phyloP scores from a whole-genome alignment of 2,329 filamentous ascomycete species.

The Clarireedia homoeocarpa region DNA sequence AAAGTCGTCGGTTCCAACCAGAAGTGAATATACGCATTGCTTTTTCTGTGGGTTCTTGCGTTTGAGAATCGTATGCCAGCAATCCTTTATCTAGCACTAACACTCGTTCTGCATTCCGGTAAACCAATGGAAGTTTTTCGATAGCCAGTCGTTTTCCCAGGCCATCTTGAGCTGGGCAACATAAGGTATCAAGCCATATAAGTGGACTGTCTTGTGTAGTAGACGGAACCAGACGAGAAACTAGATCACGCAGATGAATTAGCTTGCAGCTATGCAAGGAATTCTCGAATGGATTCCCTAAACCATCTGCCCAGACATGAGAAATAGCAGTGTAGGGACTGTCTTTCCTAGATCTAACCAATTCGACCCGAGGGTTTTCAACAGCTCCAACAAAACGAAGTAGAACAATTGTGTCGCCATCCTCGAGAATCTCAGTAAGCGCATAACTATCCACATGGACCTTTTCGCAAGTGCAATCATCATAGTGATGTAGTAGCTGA shows the following conservation, averaged over 20 bases:
- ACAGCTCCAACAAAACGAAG: slow-evolving; percentile 14
- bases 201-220: slow-evolving; percentile 6
- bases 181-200: slow-evolving; percentile 32
- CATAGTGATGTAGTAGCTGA: slow-evolving; percentile 18
- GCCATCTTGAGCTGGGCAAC: slow-evolving; percentile 26
- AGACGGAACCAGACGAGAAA: neutral
- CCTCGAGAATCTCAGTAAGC: slow-evolving; percentile 13
- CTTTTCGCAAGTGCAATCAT: slow-evolving; percentile 20
- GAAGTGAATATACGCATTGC: slow-evolving; percentile 25
- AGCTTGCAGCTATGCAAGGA: slow-evolving; percentile 21
- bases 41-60: slow-evolving; percentile 21
- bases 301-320: slow-evolving; percentile 31
- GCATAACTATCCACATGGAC: slow-evolving; percentile 2
- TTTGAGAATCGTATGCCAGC: slow-evolving; percentile 11
- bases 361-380: slow-evolving; percentile 14
- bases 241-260: slow-evolving; percentile 6
- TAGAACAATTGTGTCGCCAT: slow-evolving; percentile 13
- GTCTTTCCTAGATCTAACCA: slow-evolving; percentile 21
- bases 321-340: neutral
- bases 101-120: slow-evolving; percentile 23
- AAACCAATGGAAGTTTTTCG: slow-evolving; percentile 30
- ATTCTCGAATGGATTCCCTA: slow-evolving; percentile 29
- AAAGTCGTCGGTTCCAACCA: slow-evolving; percentile 34
- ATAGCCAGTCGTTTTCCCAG: slow-evolving; percentile 18
- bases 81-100: slow-evolving; percentile 31